Base-by-base conservation (phyloP, 192 early-diverging fungal genomes). In the Coemansia sp. region DNA sequence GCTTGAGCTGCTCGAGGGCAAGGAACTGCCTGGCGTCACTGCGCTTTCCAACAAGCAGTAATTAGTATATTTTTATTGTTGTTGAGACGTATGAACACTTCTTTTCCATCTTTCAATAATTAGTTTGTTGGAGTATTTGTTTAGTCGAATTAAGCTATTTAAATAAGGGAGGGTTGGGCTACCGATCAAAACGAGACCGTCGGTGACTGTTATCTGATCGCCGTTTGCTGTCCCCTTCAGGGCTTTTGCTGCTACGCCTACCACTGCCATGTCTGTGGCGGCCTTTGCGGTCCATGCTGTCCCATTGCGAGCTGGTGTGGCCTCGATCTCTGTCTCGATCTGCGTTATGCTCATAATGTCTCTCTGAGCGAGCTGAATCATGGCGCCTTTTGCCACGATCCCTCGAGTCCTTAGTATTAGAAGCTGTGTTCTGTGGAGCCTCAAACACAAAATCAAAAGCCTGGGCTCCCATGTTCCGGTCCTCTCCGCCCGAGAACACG, bases 1-100 rank as follows among this genome's bases (percentile, higher is more conserved):
- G 61, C 84, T 99, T 53, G 96, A 99, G 85, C 86, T 99, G 20
- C 85, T 99, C 55, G 96, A 99, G 84, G 96, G 95, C 77, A 96
- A 98, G 87, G 88, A 86, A 59, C 81, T 92, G 39, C 90, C 90
- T 21, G 90, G 90, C 61, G 89, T 92, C 61, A 65, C 86, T 58
- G 88, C 89, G 58, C 86, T 92, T 49, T 89, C 89, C 37, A 81
- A 66, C 70, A 85, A 89, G 29, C 49, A 52, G 73, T 83, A 74
- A 66, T 48, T 7, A 26, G 18, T 29, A 2, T 28, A 23, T 48
- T 16, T 64, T 45, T 45, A 18, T 45, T 16, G 26, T 21, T 26
- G n/a, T n/a, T n/a, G n/a, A n/a, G n/a, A n/a, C n/a, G n/a, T n/a
- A n/a, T n/a, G n/a, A n/a, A n/a, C n/a, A 21, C 10, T 26, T 42